Percentiles rank a stretch among this genome's conserved stretches.
Conservation (phyloP, 352 stramenopile species). For the Phytopythium cucurbitacearum region DNA sequence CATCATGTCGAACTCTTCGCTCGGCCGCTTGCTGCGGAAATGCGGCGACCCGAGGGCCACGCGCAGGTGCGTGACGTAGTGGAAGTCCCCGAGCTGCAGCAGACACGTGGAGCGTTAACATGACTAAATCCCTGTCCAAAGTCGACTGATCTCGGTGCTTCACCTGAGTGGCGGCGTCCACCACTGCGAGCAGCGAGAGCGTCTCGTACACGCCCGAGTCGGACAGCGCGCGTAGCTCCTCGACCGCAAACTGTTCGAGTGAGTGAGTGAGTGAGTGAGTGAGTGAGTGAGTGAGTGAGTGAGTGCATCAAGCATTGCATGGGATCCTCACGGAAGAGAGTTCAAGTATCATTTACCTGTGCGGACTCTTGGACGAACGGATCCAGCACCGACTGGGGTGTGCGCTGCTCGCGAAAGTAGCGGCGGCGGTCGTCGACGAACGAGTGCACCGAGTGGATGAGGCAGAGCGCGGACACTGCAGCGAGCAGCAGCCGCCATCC, state of each 20-base stretch:
- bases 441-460: constrained; percentile 4
- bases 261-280: too few species aligned
- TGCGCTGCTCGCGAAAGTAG: constrained; percentile 24
- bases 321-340: background rate
- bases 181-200: constrained; percentile 42
- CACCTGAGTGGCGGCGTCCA: constrained; percentile 52
- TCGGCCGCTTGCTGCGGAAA: constrained; percentile 48
- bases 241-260: constrained; percentile 47
- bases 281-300: too few species aligned
- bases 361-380: constrained; percentile 39
- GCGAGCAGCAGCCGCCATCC: background rate
- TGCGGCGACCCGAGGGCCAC: constrained; percentile 65
- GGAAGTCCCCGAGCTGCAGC: constrained; percentile 61
- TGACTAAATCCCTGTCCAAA: background rate
- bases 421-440: constrained; percentile 1
- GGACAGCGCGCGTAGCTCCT: constrained; percentile 50
- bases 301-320: background rate
- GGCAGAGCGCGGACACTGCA: constrained; percentile 3
- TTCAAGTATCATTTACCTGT: constrained; percentile 14
- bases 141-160: background rate
- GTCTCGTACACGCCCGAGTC: constrained; percentile 74
- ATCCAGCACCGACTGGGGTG: constrained; percentile 21
- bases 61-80: constrained; percentile 71
- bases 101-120: background rate
- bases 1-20: constrained; percentile 71